Base-by-base conservation (phyloP, 257 asterid species). In the Cynanchum wilfordii region DNA sequence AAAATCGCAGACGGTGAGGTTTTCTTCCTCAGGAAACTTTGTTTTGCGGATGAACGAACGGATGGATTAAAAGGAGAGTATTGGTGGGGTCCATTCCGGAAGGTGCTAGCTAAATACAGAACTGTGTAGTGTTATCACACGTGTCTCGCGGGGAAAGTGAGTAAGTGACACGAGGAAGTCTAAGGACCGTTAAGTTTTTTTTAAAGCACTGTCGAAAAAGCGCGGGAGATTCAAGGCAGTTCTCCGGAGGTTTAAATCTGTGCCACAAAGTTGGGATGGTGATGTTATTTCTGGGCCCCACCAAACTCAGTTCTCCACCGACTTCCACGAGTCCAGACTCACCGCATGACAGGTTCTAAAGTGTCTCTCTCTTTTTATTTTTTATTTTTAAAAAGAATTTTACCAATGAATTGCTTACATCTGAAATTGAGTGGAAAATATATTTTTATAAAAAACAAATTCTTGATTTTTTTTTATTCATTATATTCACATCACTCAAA, bases 11-110 rank as follows among this genome's bases (percentile, higher is more conserved):
- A 33, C 9, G 49, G 20, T 33, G 27, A 63, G 68, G 47, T 7
- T 36, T 49, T 50, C 55, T 50, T 50, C 6, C 13, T 9, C 2
- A 33, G 38, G 38, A 33, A 45, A 3, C 55, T 50, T 6, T 4
- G 55, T 50, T 50, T 50, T 47, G 11, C 2, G 15, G 13, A 40
- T 3, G 52, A 20, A 45, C 24, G 25, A 45, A 22, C 25, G 33
- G 1, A 1, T 10, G 10, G 10, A 10, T 3, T 0, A 24, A 40
- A 27, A 8, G 13, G 42, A 17, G 72, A 65, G 74, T 49, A 71
- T 36, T 33, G 8, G 17, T 76, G 66, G 87, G 40, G 24, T 22
- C 24, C 58, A 11, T 10, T 82, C 87, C 70, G 83, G 89, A 85
- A 80, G 80, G 84, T 64, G 86, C 81, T 74, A 22, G 75, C 45